Evolutionary conservation across 73 alveolate species (phyloP).

Genomic region (Paramecium pentaurelia): DNA sequence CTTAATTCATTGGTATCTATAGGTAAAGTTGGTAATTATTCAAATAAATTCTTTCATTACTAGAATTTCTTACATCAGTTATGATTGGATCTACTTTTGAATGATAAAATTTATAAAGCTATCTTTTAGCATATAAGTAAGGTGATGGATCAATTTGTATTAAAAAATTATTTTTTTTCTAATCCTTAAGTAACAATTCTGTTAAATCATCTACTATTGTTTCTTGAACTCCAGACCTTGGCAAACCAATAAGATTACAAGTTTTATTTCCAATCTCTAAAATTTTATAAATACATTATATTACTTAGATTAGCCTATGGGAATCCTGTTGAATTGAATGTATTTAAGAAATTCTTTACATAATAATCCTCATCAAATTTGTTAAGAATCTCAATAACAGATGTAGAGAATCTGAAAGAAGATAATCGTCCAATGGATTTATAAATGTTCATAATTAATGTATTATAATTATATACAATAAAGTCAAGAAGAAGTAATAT

Average conservation of each 20-base stretch:
- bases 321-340: background rate
- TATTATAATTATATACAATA: background rate
- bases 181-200: background rate
- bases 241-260: background rate
- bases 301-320: background rate
- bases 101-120: slow-evolving; percentile 26
- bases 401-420: background rate
- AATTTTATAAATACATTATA: background rate
- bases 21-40: slow-evolving; percentile 10
- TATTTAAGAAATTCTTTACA: background rate
- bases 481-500: background rate
- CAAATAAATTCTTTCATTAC: background rate
- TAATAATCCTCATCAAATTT: slow-evolving; percentile 15
- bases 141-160: slow-evolving; percentile 34
- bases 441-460: background rate
- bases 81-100: slow-evolving; percentile 13
- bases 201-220: slow-evolving; percentile 3
- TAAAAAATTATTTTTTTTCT: background rate
- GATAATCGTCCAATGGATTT: background rate
- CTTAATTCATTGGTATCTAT: background rate
- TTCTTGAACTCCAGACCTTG: background rate
- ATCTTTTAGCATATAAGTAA: background rate
- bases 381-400: background rate
- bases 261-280: slow-evolving; percentile 13
- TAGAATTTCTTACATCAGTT: background rate